A percentile compares a stretch with the other conserved stretches of the same genome.
Evolutionary conservation across 768 basidiomycete species (phyloP).

Genomic region (Tricholoma bakamatsutake): DNA sequence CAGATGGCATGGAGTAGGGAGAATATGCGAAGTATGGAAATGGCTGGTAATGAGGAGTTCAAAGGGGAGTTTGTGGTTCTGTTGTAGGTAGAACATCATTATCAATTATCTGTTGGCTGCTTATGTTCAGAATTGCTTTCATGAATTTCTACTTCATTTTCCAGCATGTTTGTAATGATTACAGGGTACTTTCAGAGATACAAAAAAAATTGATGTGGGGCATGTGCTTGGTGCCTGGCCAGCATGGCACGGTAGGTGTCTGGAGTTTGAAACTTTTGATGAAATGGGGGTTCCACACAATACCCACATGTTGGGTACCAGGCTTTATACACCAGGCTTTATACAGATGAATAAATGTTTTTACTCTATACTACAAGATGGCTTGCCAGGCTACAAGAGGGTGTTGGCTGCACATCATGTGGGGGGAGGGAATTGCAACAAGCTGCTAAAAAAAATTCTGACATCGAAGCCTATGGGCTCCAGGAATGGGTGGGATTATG

Average conservation of each 20-base stretch:
- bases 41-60: neutral
- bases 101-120: neutral
- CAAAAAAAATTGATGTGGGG: neutral
- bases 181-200: neutral
- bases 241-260: neutral
- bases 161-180: neutral
- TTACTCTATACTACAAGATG: too few species aligned
- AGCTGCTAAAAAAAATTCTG: too few species aligned
- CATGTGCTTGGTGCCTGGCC: neutral
- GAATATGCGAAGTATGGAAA: neutral
- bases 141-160: neutral
- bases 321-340: too few species aligned
- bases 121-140: neutral
- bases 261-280: neutral
- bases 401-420: too few species aligned
- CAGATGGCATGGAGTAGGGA: neutral
- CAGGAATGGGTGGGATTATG: too few species aligned
- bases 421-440: too few species aligned
- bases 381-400: too few species aligned
- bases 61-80: neutral
- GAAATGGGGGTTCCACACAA: neutral
- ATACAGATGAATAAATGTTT: too few species aligned
- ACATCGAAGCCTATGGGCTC: too few species aligned
- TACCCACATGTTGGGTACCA: too few species aligned
- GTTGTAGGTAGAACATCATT: neutral